Conservation (phyloP, 768 basidiomycete genomes). For the Clitopilus hobsonii region DNA sequence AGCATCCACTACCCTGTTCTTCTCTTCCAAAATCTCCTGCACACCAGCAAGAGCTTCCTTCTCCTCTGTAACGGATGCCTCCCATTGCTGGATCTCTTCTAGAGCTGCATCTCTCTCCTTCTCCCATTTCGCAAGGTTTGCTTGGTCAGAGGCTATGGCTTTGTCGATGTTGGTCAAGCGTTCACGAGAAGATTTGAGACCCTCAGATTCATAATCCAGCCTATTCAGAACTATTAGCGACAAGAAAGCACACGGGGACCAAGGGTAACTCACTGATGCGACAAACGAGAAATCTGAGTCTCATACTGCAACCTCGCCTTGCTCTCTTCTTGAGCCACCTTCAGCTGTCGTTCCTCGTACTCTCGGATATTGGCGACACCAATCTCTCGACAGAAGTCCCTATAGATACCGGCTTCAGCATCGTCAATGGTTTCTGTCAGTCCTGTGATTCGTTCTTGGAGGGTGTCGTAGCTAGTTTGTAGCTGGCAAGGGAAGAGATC, state of each 20-base stretch:
- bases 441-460: conserved; percentile 50
- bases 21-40: conserved; percentile 66
- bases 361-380: conserved; percentile 80
- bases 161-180: conserved; percentile 54
- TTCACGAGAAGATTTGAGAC: conserved; percentile 58
- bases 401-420: conserved; percentile 80
- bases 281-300: conserved; percentile 80
- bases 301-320: conserved; percentile 80
- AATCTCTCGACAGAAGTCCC: conserved; percentile 74
- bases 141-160: conserved; percentile 47
- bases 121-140: conserved; percentile 48
- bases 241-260: neutral
- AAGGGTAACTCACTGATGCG: conserved; percentile 62
- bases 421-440: conserved; percentile 58
- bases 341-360: conserved; percentile 90
- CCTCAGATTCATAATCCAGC: conserved; percentile 76
- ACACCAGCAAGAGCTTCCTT: conserved; percentile 58
- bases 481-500: conserved; percentile 32
- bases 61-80: conserved; percentile 49
- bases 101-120: conserved; percentile 50
- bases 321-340: conserved; percentile 83
- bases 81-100: conserved; percentile 55
- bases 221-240: conserved; percentile 31
- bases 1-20: conserved; percentile 68
- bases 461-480: conserved; percentile 42